phyloP scores from a whole-genome alignment of 441 rosid genomes.

The Eruca vesicaria region DNA sequence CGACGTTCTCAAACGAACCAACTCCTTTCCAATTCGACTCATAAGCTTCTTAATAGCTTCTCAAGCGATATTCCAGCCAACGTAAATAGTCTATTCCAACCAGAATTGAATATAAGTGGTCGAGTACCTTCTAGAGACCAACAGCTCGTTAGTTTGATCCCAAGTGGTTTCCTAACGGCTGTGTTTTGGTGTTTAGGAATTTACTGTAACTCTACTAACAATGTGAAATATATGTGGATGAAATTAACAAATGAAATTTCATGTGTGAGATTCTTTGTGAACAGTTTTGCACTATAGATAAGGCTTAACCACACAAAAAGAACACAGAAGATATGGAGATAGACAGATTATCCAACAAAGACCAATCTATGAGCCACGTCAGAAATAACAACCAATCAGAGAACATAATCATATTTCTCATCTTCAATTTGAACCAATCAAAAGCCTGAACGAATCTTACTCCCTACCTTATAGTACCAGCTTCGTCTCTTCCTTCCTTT shows the following conservation, averaged over 20 bases:
- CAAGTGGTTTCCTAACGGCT: no score
- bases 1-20: no score
- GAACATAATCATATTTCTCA: slow-evolving; percentile 54
- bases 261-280: slow-evolving; percentile 22
- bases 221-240: slow-evolving; percentile 14
- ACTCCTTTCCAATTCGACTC: no score
- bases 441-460: slow-evolving; percentile 32
- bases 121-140: no score
- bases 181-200: no score
- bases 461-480: slow-evolving; percentile 49
- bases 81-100: no score
- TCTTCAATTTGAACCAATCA: slow-evolving; percentile 43
- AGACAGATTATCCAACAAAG: slow-evolving; percentile 31
- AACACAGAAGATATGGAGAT: slow-evolving; percentile 26
- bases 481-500: slow-evolving; percentile 26
- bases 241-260: slow-evolving; percentile 15
- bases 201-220: no score
- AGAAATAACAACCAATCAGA: slow-evolving; percentile 51
- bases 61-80: no score
- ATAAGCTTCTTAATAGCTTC: no score
- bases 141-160: no score
- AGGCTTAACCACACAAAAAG: slow-evolving; percentile 30
- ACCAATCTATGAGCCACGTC: slow-evolving; percentile 51
- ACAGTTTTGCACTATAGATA: no score
- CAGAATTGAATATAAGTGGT: no score